phyloP scores from a whole-genome alignment of 164 flowering plant genomes.

The Dillenia suffruticosa region DNA sequence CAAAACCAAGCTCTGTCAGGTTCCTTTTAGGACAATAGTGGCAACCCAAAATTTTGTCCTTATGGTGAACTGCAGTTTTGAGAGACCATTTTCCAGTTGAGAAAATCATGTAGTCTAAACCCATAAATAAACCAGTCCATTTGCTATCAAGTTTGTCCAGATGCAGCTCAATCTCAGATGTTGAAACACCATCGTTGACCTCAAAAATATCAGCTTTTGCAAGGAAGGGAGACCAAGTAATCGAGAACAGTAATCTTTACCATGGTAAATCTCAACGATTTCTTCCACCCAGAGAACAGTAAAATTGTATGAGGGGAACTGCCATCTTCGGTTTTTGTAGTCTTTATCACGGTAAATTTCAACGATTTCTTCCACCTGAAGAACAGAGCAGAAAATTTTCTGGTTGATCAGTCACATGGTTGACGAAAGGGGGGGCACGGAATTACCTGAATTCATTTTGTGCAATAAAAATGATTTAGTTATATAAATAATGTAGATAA shows the following conservation, averaged over 20 bases:
- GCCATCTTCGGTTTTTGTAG: conserved; percentile 67
- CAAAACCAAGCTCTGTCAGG: conserved; percentile 61
- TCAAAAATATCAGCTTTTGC: conserved; percentile 66
- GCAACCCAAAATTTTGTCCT: conserved; percentile 71
- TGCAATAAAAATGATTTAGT: too few species aligned
- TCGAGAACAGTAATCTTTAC: conserved; percentile 57
- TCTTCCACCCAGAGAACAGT: conserved; percentile 61
- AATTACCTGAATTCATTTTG: too few species aligned
- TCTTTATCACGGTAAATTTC: conserved; percentile 78
- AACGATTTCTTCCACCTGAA: conserved; percentile 58
- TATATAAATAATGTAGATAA: too few species aligned
- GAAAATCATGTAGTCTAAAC: conserved; percentile 58
- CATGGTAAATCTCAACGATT: conserved; percentile 72
- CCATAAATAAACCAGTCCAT: conserved; percentile 52
- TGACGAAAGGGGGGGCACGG: too few species aligned
- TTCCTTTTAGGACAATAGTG: conserved; percentile 63
- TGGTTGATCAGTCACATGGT: neutral
- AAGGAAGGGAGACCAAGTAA: conserved; percentile 86
- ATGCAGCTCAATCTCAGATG: conserved; percentile 60
- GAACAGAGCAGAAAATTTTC: conserved; percentile 5
- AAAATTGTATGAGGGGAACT: conserved; percentile 63
- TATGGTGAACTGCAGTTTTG: conserved; percentile 73
- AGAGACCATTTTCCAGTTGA: conserved; percentile 95
- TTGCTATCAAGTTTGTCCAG: conserved; percentile 64
- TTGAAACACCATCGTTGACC: conserved; percentile 78